These are phyloP conservation scores for Powellomyces hirtus DNA, from an alignment of 192 early-diverging fungal genomes.

Conservation along the genomic window DNA sequence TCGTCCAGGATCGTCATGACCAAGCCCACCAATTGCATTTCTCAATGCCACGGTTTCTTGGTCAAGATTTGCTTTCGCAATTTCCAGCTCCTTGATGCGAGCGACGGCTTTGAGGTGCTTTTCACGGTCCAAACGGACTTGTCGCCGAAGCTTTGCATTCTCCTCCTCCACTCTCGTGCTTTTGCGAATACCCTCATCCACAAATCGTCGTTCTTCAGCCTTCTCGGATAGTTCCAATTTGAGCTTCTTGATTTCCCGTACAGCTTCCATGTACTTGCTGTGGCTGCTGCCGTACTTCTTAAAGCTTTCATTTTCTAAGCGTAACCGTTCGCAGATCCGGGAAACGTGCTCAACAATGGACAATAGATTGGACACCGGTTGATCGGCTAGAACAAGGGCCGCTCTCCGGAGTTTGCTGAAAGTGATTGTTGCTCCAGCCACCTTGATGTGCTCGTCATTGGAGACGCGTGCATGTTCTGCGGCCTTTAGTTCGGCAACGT, in stretches of 20 bases:
- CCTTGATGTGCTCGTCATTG: conserved; percentile 14
- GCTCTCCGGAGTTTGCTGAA: conserved; percentile 24
- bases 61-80: conserved; percentile 24
- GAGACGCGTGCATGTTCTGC: conserved; percentile 10
- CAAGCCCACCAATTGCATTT: conserved; percentile 12
- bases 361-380: conserved; percentile 13
- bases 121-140: conserved; percentile 29
- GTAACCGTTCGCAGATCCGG: conserved; percentile 24
- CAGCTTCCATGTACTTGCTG: conserved; percentile 36
- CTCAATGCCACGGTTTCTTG: conserved; percentile 20
- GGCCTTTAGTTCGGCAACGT: conserved; percentile 9
- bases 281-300: conserved; percentile 22
- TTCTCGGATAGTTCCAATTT: conserved; percentile 27
- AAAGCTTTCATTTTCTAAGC: conserved; percentile 32
- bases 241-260: conserved; percentile 36
- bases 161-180: conserved; percentile 32
- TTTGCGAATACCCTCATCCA: conserved; percentile 9
- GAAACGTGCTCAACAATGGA: conserved; percentile 32
- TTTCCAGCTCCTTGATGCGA: conserved; percentile 17
- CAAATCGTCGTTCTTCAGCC: conserved; percentile 15
- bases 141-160: conserved; percentile 34
- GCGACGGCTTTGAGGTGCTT: conserved; percentile 11
- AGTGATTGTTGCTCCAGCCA: conserved; percentile 35
- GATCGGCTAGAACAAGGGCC: conserved; percentile 23
- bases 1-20: neutral